Evolutionary conservation across 306 rosid genomes (phyloP), one percentile per base, ranked within the genome.

Genomic region (Begonia fuchsioides): DNA sequence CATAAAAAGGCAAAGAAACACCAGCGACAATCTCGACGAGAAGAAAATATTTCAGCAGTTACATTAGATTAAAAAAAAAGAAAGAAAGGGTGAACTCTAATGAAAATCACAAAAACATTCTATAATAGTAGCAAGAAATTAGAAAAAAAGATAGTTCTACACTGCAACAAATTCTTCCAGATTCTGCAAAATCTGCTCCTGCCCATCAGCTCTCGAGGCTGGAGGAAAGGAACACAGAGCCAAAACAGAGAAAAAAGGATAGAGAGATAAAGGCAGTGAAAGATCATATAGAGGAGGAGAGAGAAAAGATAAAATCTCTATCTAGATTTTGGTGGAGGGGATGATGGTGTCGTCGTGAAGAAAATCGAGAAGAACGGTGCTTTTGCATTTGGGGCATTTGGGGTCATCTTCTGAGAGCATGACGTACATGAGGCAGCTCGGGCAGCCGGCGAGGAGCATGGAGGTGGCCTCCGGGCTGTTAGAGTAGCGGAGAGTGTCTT

Each of bases 381-480:
- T 85, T 60, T 85, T 81, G 85, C 98, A 90, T 47, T 77, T 90
- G 16, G 95, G 98, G 60, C 98, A 90, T 43, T 82, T 82, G 0
- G 87, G 93, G 38, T 90, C 87, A 38, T 65, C 71, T 54, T 79
- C 87, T 0, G 82, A 69, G 16, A 90, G 84, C 98, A 90, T 90
- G 39, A 85, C 81, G 43, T 84, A 90, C 95, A 90, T 90, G 53
- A 85, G 93, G 18, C 98, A 90, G 3, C 80, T 69, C 0, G 94
- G 94, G 38, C 98, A 90, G 0, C 98, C 98, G 1, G 77, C 94
- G 0, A 90, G 53, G 52, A 82, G 78, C 95, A 90, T 77, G 41
- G 87, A 90, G 7, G 77, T 75, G 0, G 73, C 77, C 62, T 90
- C 93, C 0, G 83, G 85, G 67, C 79, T 90, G 65, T 63, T 70